Percentiles rank a stretch among this genome's conserved stretches.
These are phyloP conservation scores for Penicillium brevicompactum DNA, from an alignment of 2,329 filamentous ascomycete genomes.

Conservation along the genomic window DNA sequence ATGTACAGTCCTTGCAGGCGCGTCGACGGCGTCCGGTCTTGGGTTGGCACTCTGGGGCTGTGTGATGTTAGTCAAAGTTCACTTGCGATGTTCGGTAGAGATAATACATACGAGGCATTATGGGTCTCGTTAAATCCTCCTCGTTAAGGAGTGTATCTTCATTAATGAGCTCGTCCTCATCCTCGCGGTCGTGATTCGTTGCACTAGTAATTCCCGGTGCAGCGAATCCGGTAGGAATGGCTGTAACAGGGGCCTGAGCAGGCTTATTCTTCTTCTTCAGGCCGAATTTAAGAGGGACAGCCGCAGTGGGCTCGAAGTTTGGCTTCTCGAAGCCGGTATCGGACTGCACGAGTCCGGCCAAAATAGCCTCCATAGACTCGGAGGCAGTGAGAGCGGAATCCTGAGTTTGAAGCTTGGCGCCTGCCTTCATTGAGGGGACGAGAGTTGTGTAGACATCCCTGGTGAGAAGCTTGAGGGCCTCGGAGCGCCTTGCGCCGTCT, in stretches of 20 bases:
- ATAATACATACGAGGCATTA: constrained; percentile 72
- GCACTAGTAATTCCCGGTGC: constrained; percentile 43
- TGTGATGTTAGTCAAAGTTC: constrained; percentile 7
- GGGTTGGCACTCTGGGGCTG: constrained; percentile 83
- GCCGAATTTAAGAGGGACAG: constrained; percentile 65
- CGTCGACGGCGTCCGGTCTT: constrained; percentile 78
- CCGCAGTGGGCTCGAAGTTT: constrained; percentile 59
- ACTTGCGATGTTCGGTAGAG: neutral
- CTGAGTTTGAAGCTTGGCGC: constrained; percentile 64
- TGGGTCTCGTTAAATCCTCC: constrained; percentile 75
- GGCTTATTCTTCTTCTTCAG: constrained; percentile 58
- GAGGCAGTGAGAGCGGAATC: constrained; percentile 57
- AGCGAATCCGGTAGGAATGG: constrained; percentile 41
- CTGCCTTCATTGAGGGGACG: constrained; percentile 69
- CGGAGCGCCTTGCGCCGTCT: constrained; percentile 63
- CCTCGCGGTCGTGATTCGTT: constrained; percentile 51
- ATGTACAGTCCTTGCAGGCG: constrained; percentile 97
- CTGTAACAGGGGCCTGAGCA: constrained; percentile 21
- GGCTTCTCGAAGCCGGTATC: constrained; percentile 71
- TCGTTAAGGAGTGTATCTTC: constrained; percentile 85
- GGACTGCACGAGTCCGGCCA: constrained; percentile 26
- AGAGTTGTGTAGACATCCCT: constrained; percentile 70
- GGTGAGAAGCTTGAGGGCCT: constrained; percentile 66
- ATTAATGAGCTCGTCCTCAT: constrained; percentile 85
- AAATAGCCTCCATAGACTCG: constrained; percentile 36